phyloP scores from a whole-genome alignment of 106 monocot genomes.

The Vanilla planifolia region DNA sequence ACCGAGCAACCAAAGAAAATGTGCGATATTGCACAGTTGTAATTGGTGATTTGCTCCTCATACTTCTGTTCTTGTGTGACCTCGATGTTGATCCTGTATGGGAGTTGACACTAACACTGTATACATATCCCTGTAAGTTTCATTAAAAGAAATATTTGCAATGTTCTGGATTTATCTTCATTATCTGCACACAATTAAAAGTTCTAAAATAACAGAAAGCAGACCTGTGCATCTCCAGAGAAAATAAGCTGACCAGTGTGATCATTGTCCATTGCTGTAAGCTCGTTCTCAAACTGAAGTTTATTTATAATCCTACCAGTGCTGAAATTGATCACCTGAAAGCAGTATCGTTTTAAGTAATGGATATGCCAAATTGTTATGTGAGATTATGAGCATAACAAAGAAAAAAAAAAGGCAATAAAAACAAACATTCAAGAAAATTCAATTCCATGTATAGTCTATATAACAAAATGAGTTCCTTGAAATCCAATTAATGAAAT shows the following conservation, averaged over 20 bases:
- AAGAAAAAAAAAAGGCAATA: neutral
- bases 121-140: slow-evolving; percentile 70
- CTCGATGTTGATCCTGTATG: slow-evolving; percentile 89
- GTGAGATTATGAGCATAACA: neutral
- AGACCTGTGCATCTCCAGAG: slow-evolving; percentile 84
- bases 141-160: slow-evolving; percentile 11
- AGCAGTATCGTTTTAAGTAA: neutral
- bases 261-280: slow-evolving; percentile 93
- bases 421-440: neutral
- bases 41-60: slow-evolving; percentile 56
- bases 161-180: slow-evolving; percentile 14
- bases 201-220: slow-evolving; percentile 5
- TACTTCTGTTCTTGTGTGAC: slow-evolving; percentile 72
- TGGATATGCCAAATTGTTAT: neutral
- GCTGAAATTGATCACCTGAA: slow-evolving; percentile 86
- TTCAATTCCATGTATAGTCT: neutral
- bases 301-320: slow-evolving; percentile 78
- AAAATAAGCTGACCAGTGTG: slow-evolving; percentile 91
- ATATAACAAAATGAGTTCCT: neutral
- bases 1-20: slow-evolving; percentile 70
- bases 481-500: neutral
- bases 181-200: slow-evolving; percentile 7
- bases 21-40: slow-evolving; percentile 90
- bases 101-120: slow-evolving; percentile 71
- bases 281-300: slow-evolving; percentile 57